A percentile compares a stretch with the other conserved stretches of the same genome.
Evolutionary conservation across 345 rosid genomes (phyloP).

Genomic region (Eucalyptus viminalis): DNA sequence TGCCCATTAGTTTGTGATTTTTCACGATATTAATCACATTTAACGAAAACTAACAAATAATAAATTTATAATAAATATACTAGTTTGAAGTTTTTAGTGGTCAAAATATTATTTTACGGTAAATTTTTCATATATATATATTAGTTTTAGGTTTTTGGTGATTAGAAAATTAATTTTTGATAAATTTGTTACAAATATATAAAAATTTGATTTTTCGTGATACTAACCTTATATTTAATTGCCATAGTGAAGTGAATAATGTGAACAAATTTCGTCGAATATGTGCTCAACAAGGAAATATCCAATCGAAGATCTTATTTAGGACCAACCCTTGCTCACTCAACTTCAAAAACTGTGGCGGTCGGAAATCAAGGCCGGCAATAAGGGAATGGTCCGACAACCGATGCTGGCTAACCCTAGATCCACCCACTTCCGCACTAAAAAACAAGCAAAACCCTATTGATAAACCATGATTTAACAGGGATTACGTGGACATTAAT

Average conservation of each 20-base stretch:
- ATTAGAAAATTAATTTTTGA: accelerated
- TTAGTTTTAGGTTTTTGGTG: accelerated
- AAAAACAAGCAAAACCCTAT: not conserved
- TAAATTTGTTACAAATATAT: too few species aligned
- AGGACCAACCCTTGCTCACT: not conserved
- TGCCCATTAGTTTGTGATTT: too few species aligned
- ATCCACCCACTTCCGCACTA: not conserved
- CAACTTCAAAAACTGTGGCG: not conserved
- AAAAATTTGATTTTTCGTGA: too few species aligned
- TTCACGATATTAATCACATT: accelerated
- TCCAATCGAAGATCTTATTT: not conserved
- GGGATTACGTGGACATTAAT: not conserved
- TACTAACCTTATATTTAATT: too few species aligned
- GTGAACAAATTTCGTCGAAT: not conserved
- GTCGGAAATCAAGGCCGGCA: not conserved
- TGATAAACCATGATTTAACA: not conserved
- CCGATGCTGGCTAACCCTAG: not conserved
- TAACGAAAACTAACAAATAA: accelerated
- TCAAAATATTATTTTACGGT: accelerated
- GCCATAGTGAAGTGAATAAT: not conserved
- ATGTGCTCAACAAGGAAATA: not conserved
- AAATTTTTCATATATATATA: too few species aligned
- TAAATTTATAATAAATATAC: accelerated
- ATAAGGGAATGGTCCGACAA: not conserved
- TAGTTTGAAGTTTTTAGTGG: accelerated